phyloP scores from a whole-genome alignment of 2,329 filamentous ascomycete species.

The Fusarium nygamai region DNA sequence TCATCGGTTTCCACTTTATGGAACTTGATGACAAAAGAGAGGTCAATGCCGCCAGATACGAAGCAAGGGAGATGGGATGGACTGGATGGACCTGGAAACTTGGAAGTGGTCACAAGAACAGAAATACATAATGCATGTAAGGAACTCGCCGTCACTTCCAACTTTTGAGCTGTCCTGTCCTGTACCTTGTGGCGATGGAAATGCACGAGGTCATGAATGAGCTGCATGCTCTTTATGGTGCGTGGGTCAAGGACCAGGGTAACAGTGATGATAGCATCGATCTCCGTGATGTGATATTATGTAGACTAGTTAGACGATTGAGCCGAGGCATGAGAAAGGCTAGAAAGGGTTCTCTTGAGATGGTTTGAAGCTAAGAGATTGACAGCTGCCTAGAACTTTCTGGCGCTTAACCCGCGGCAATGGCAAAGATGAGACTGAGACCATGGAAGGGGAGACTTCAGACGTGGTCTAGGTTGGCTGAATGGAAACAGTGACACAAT shows the following conservation, averaged over 20 bases:
- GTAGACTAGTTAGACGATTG: not conserved
- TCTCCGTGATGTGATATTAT: not conserved
- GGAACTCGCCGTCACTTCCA: not conserved
- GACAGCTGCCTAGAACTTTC: slow-evolving; percentile 29
- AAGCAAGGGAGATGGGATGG: not conserved
- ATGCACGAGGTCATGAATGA: slow-evolving; percentile 12
- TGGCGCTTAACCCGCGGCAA: slow-evolving; percentile 36
- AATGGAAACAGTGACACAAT: slow-evolving; percentile 1
- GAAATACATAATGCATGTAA: not conserved
- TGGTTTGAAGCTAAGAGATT: slow-evolving; percentile 14
- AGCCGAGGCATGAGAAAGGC: not conserved
- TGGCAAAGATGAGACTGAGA: slow-evolving; percentile 6
- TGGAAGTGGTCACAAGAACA: not conserved
- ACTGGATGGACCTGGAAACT: not conserved
- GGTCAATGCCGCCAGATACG: not conserved
- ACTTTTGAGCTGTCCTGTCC: not conserved
- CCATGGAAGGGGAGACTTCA: not conserved
- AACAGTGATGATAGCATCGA: slow-evolving; percentile 1
- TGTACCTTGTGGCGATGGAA: not conserved
- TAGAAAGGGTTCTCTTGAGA: not conserved
- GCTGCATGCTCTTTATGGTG: slow-evolving; percentile 34
- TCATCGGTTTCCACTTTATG: slow-evolving; percentile 19
- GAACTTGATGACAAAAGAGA: not conserved
- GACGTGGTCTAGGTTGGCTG: not conserved
- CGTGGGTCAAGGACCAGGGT: slow-evolving; percentile 10